Evolutionary conservation across 2,329 filamentous ascomycete genomes (phyloP), one percentile per base, ranked within the genome.

Genomic region (Pezicula radicicola): DNA sequence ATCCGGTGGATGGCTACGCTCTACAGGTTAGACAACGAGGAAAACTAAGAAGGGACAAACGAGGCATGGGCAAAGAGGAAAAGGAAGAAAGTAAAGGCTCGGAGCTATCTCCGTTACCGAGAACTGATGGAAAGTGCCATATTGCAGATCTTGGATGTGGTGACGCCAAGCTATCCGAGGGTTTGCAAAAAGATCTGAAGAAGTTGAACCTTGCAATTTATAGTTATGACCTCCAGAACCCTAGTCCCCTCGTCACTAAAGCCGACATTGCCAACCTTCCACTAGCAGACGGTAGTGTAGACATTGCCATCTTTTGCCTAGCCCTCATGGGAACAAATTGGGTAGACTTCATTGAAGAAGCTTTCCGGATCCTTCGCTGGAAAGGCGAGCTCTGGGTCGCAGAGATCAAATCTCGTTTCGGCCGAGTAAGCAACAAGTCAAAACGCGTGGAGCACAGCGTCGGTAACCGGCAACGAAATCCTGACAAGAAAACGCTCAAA

Each of bases 241-340:
- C 89, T 6, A 83, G 83, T 52, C 77, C 83, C 16, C 80, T 91
- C 18, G 88, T 99, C 56, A 96, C 89, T 1, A 84, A 87, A 56
- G 91, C 94, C 13, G 94, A 99, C 71, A 94, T 97, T 48, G 87
- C 91, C 28, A 81, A 87, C 54, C 75, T 99, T 2, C 93, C 93
- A 0, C 74, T 96, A 0, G 75, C 76, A 5, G 85, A 92, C 60
- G 86, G 84, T 42, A 84, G 81, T 55, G 85, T 91, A 55, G 91
- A 99, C 69, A 79, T 99, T 5, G 89, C 89, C 46, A 86, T 99
- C 60, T 97, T 97, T 76, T 99, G 94, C 70, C 80, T 99, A 30
- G 94, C 93, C 46, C 82, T 99, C 53, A 99, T 99, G 94, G 94
- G 94, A 66, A 99, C 94, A 50, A 99, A 99, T 74, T 99, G 94